Evolutionary conservation across 1,139 yeast species (phyloP).

Genomic region (Debaryomyces coudertii): DNA sequence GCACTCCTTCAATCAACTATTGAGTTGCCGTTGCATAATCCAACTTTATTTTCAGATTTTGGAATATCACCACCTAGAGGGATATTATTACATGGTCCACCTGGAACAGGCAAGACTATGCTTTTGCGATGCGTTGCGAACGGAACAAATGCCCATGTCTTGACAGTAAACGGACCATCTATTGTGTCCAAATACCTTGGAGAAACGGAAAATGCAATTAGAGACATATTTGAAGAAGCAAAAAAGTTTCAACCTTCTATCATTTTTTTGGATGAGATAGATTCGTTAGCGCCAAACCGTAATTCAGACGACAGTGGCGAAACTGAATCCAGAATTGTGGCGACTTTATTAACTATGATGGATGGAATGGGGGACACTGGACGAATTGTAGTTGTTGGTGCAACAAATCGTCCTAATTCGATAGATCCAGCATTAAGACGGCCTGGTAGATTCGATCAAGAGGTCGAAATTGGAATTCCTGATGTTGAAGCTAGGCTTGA

Average conservation of each 20-base stretch:
- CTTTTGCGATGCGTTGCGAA: constrained; percentile 82
- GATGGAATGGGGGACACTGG: constrained; percentile 82
- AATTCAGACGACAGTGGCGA: constrained; percentile 86
- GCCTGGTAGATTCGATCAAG: constrained; percentile 87
- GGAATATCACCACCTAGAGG: constrained; percentile 94
- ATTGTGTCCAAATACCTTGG: constrained; percentile 92
- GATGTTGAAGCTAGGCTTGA: constrained; percentile 68
- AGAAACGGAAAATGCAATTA: constrained; percentile 82
- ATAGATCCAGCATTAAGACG: constrained; percentile 62
- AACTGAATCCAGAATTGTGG: constrained; percentile 86
- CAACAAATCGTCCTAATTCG: constrained; percentile 75
- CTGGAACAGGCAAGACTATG: constrained; percentile 97
- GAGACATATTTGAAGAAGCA: constrained; percentile 87
- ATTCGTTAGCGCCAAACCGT: constrained; percentile 83
- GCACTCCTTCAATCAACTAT: constrained; percentile 64
- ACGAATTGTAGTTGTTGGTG: constrained; percentile 77
- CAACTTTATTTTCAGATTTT: constrained; percentile 75
- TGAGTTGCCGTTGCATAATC: constrained; percentile 79
- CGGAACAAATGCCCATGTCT: constrained; percentile 69
- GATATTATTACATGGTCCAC: constrained; percentile 88
- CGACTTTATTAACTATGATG: constrained; percentile 84
- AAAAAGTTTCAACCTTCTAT: constrained; percentile 81
- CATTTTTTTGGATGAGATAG: constrained; percentile 88
- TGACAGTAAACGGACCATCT: constrained; percentile 87
- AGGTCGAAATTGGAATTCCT: constrained; percentile 78